Evolutionary conservation across 306 rosid species (phyloP).

Genomic region (Fagus crenata): DNA sequence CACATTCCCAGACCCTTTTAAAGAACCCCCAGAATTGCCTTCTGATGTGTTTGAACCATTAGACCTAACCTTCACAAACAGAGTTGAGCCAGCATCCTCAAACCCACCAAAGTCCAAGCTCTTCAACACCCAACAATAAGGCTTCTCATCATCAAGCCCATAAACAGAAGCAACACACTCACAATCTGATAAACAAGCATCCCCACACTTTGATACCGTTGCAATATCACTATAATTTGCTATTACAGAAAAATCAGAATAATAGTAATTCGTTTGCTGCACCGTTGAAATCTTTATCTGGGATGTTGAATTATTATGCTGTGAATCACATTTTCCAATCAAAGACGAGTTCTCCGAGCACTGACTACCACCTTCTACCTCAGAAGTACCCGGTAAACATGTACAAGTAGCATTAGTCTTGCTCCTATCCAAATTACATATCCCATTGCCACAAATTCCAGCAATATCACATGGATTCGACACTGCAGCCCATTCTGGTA

Average conservation of each 20-base stretch:
- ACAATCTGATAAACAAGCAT: conserved; percentile 76
- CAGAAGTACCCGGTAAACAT: conserved; percentile 75
- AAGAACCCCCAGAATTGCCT: conserved; percentile 45
- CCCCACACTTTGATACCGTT: conserved; percentile 73
- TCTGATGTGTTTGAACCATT: conserved; percentile 49
- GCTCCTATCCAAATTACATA: conserved; percentile 65
- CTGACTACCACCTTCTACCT: conserved; percentile 46
- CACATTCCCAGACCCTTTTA: conserved; percentile 43
- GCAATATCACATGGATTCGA: conserved; percentile 89
- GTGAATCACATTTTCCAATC: conserved; percentile 56
- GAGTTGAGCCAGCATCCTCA: conserved; percentile 77
- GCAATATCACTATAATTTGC: conserved; percentile 77
- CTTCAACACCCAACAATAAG: conserved; percentile 81
- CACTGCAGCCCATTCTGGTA: conserved; percentile 92
- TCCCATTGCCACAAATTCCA: conserved; percentile 87
- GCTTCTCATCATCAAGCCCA: conserved; percentile 75
- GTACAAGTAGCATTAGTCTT: conserved; percentile 77
- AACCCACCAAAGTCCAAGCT: conserved; percentile 89
- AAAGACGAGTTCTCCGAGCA: conserved; percentile 74
- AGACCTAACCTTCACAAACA: conserved; percentile 69
- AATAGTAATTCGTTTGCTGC: conserved; percentile 83
- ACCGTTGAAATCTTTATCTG: conserved; percentile 52
- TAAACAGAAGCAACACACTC: conserved; percentile 91
- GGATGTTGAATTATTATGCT: conserved; percentile 40
- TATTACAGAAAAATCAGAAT: conserved; percentile 69